Percentiles rank a stretch among this genome's conserved stretches.
Evolutionary conservation across 108 stramenopile species (phyloP).

Genomic region (Nannochloropsis gaditana): DNA sequence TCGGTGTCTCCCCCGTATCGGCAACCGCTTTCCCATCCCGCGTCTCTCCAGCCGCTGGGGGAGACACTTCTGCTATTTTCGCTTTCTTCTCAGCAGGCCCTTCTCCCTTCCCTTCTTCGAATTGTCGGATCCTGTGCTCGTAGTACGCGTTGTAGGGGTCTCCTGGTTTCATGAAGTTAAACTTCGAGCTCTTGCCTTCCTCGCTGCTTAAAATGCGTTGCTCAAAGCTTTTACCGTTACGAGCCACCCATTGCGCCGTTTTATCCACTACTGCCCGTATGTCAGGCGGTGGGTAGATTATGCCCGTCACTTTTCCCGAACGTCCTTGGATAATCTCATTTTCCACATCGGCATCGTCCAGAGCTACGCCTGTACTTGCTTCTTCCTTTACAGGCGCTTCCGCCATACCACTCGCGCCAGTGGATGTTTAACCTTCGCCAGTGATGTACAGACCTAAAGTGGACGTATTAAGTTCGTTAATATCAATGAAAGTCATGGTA

Average conservation of each 20-base stretch:
- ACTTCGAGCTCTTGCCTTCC: conserved; percentile 79
- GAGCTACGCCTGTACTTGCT: not conserved
- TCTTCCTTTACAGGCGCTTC: not conserved
- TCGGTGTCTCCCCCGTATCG: not conserved
- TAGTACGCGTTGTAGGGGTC: conserved; percentile 97
- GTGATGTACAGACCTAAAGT: no score
- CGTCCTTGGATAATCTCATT: conserved; percentile 20
- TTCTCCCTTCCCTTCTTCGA: conserved; percentile 63
- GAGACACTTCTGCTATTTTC: conserved; percentile 30
- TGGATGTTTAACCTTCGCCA: no score
- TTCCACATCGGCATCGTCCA: conserved; percentile 19
- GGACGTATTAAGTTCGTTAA: no score
- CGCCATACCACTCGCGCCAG: not conserved
- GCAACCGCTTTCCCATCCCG: not conserved
- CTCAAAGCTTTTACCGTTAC: conserved; percentile 92
- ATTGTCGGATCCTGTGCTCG: conserved; percentile 70
- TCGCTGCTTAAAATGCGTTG: conserved; percentile 49
- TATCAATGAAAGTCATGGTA: no score
- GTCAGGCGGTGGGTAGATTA: conserved; percentile 92
- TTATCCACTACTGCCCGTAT: conserved; percentile 91
- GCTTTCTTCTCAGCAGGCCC: conserved; percentile 47
- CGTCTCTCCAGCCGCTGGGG: conserved; percentile 25
- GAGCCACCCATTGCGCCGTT: conserved; percentile 90
- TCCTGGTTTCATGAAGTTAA: conserved; percentile 82
- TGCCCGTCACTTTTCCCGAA: conserved; percentile 44